Percentiles rank a stretch among this genome's conserved stretches.
Conservation (phyloP, 2,329 filamentous ascomycete species). For the Boeremia exigua region DNA sequence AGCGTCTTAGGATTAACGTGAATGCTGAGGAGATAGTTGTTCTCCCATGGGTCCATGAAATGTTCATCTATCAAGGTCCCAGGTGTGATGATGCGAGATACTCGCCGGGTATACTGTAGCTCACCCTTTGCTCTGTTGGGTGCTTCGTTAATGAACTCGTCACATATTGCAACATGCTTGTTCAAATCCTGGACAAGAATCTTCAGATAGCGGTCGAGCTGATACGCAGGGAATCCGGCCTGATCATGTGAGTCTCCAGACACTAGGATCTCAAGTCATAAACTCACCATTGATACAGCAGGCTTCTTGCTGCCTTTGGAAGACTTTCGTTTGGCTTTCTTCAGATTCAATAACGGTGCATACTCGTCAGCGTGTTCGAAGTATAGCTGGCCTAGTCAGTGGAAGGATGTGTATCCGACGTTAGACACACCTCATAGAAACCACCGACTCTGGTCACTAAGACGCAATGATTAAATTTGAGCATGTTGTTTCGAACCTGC, state of each 20-base stretch:
- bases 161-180: conserved; percentile 90
- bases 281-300: conserved; percentile 77
- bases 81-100: conserved; percentile 88
- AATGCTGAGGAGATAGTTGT: conserved; percentile 89
- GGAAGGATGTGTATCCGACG: conserved; percentile 1
- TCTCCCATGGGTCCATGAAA: conserved; percentile 92
- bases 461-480: conserved; percentile 88
- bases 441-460: conserved; percentile 89
- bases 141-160: conserved; percentile 82
- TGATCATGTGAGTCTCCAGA: conserved; percentile 45
- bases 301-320: conserved; percentile 60
- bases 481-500: conserved; percentile 88
- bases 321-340: conserved; percentile 80
- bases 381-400: conserved; percentile 65
- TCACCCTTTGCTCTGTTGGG: conserved; percentile 77
- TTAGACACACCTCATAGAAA: conserved; percentile 76
- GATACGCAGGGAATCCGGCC: conserved; percentile 92
- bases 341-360: conserved; percentile 84
- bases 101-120: conserved; percentile 81
- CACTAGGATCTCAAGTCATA: not conserved
- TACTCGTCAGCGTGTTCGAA: conserved; percentile 93
- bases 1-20: conserved; percentile 59
- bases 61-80: conserved; percentile 97
- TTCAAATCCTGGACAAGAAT: conserved; percentile 88
- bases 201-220: conserved; percentile 92